A percentile compares a stretch with the other conserved stretches of the same genome.
Conservation (phyloP, 2,329 filamentous ascomycete genomes). For the Cytospora schulzeri region DNA sequence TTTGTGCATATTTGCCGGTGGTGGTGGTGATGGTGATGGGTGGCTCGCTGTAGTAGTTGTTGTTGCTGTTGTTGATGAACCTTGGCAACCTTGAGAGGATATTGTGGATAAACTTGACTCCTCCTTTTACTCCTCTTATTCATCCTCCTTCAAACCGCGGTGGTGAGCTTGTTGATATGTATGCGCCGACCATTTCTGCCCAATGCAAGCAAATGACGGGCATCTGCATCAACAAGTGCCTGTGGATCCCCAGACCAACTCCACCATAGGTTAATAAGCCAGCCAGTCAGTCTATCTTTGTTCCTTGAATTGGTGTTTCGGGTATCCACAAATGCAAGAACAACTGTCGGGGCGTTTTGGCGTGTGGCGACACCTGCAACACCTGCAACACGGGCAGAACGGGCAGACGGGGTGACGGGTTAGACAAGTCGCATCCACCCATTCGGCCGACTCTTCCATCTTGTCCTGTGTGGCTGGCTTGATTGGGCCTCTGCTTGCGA, state of each 20-base stretch:
- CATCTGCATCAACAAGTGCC: conserved; percentile 8
- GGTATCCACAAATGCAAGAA: neutral
- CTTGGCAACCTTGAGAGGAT: too few species aligned
- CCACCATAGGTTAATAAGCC: neutral
- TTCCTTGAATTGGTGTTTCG: neutral
- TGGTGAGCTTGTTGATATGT: conserved; percentile 18
- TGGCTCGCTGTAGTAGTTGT: too few species aligned
- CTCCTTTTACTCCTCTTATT: too few species aligned
- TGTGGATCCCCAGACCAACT: conserved; percentile 11
- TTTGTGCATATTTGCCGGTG: conserved; percentile 6
- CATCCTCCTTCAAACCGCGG: neutral
- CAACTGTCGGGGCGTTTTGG: neutral
- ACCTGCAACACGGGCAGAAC: too few species aligned
- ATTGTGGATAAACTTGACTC: too few species aligned
- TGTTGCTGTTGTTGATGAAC: neutral
- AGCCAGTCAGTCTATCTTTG: neutral
- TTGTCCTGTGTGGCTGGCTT: neutral
- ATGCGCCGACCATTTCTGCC: conserved; percentile 5
- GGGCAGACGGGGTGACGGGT: too few species aligned
- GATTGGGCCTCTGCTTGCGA: neutral
- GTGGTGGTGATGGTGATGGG: neutral
- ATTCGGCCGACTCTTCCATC: neutral
- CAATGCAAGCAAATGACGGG: conserved; percentile 13
- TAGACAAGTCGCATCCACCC: neutral
- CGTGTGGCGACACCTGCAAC: neutral